These are phyloP conservation scores for Solanum tarapatanum DNA, from an alignment of 257 asterid genomes.

Conservation along the genomic window DNA sequence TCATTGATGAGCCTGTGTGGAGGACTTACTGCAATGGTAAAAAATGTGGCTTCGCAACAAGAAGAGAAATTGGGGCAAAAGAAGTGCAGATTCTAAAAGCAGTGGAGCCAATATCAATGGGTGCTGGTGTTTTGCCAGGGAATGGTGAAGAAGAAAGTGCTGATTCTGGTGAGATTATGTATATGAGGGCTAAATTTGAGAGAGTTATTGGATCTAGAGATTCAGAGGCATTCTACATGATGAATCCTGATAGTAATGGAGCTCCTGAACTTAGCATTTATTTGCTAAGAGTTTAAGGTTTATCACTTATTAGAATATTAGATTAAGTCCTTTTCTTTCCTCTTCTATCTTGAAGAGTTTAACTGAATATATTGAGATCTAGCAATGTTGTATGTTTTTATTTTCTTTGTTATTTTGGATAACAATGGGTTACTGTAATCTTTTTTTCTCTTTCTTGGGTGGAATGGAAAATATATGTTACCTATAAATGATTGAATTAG, in stretches of 20 bases:
- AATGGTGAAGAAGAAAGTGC: constrained; percentile 12
- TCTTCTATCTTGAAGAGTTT: not conserved
- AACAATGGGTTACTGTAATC: constrained; percentile 12
- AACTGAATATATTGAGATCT: constrained; percentile 1
- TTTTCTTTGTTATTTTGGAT: constrained; percentile 2
- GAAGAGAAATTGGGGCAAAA: constrained; percentile 28
- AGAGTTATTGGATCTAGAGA: constrained; percentile 48
- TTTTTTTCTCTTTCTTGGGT: constrained; percentile 10
- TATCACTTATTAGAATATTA: not conserved
- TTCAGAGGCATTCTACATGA: constrained; percentile 57
- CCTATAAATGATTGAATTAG: not conserved
- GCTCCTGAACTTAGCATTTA: constrained; percentile 55
- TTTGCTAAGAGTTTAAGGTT: constrained; percentile 31
- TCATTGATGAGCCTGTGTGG: constrained; percentile 38
- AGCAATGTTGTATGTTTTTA: constrained; percentile 4
- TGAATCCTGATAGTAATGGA: constrained; percentile 48
- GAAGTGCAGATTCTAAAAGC: constrained; percentile 33
- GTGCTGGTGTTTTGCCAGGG: constrained; percentile 42
- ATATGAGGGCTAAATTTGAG: constrained; percentile 54
- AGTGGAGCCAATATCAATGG: constrained; percentile 46
- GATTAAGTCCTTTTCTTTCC: not conserved
- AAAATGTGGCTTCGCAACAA: constrained; percentile 34
- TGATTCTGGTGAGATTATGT: constrained; percentile 32
- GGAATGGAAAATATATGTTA: constrained; percentile 21
- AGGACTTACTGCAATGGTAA: constrained; percentile 41